Conservation (phyloP, 108 stramenopile species). For the Aureococcus anophagefferens region DNA sequence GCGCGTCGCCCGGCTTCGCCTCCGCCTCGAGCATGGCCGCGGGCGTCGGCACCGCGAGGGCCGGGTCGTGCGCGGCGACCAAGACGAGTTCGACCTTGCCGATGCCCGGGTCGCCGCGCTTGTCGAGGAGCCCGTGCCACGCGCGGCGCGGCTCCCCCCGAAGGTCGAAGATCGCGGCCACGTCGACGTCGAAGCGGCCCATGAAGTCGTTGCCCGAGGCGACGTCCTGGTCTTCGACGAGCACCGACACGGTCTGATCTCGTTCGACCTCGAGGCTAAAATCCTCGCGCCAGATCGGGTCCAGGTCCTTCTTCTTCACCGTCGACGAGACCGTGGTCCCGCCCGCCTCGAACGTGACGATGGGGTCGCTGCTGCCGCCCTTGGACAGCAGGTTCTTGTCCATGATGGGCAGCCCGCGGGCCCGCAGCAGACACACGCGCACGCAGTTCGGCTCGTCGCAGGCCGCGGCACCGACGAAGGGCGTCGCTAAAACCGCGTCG, state of each 20-base stretch:
- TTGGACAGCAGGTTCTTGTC: slow-evolving; percentile 12
- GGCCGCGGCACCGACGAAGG: too few relatives aligned
- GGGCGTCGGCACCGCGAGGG: too few relatives aligned
- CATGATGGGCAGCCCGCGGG: not conserved
- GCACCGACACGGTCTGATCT: not conserved
- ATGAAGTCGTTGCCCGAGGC: slow-evolving; percentile 11
- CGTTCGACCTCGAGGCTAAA: not conserved
- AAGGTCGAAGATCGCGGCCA: not conserved
- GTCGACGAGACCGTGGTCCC: not conserved
- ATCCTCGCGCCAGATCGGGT: slow-evolving; percentile 8
- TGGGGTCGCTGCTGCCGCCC: slow-evolving; percentile 6
- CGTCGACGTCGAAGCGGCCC: not conserved
- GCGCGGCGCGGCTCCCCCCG: too few relatives aligned
- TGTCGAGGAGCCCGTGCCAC: too few relatives aligned
- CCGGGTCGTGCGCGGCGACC: not conserved
- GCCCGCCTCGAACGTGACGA: not conserved
- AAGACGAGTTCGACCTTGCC: not conserved
- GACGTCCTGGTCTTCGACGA: slow-evolving; percentile 8
- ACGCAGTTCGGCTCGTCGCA: slow-evolving; percentile 8
- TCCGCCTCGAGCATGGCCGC: too few relatives aligned
- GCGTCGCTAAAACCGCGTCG: too few relatives aligned
- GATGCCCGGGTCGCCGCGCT: too few relatives aligned
- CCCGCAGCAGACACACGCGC: not conserved
- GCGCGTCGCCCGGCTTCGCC: not conserved
- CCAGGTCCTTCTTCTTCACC: slow-evolving; percentile 8